Conservation (phyloP, 1,284 basidiomycete genomes). For the Malassezia pachydermatis region DNA sequence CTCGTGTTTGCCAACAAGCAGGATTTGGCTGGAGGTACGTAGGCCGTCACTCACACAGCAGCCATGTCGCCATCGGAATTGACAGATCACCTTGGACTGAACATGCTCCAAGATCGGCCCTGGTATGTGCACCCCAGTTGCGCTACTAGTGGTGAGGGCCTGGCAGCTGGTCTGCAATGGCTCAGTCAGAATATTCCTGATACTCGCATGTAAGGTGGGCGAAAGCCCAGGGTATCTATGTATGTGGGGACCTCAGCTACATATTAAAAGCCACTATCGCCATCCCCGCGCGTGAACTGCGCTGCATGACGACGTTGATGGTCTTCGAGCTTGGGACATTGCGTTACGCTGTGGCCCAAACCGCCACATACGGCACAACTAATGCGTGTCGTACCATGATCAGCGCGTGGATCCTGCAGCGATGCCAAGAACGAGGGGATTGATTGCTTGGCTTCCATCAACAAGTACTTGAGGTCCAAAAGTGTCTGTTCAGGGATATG, state of each 20-base stretch:
- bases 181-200: slow-evolving; percentile 26
- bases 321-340: slow-evolving; percentile 95
- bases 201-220: background rate
- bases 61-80: slow-evolving; percentile 99
- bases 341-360: slow-evolving; percentile 83
- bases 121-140: slow-evolving; percentile 87
- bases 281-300: slow-evolving; percentile 56
- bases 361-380: slow-evolving; percentile 96
- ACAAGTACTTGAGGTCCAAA: slow-evolving; percentile 87
- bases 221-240: too few relatives aligned
- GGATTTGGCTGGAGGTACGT: slow-evolving; percentile 91
- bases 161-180: slow-evolving; percentile 45
- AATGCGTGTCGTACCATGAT: slow-evolving; percentile 60
- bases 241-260: background rate
- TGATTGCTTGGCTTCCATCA: slow-evolving; percentile 97
- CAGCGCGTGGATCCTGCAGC: slow-evolving; percentile 71
- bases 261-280: slow-evolving; percentile 19
- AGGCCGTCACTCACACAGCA: too few relatives aligned
- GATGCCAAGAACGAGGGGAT: slow-evolving; percentile 88
- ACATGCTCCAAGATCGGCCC: slow-evolving; percentile 88
- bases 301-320: slow-evolving; percentile 76
- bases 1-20: slow-evolving; percentile 99
- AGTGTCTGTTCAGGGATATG: slow-evolving; percentile 90
- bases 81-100: slow-evolving; percentile 89
- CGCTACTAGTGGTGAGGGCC: slow-evolving; percentile 41